Percentiles rank a stretch among this genome's conserved stretches.
phyloP scores from a whole-genome alignment of 73 alveolate genomes.

The Tetrahymena thermophila region DNA sequence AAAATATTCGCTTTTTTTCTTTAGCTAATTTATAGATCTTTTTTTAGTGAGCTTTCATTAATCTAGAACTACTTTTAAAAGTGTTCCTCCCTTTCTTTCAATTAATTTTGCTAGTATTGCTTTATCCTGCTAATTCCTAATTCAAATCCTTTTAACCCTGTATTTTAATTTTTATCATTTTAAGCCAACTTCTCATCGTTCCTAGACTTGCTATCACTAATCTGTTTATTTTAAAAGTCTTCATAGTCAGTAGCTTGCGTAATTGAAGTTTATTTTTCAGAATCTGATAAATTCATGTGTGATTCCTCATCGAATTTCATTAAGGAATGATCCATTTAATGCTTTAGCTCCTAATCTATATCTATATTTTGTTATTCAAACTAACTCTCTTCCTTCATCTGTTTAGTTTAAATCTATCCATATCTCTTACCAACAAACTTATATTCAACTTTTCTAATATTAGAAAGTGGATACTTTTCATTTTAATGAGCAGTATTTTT shows the following conservation, averaged over 20 bases:
- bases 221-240: not conserved
- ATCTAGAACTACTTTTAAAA: not conserved
- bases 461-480: not conserved
- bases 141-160: not conserved
- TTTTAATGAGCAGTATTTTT: not conserved
- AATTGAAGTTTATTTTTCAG: not conserved
- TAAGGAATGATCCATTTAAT: not conserved
- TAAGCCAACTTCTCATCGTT: not conserved
- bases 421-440: not conserved
- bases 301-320: not conserved
- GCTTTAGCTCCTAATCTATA: not conserved
- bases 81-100: not conserved
- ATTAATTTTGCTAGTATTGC: not conserved
- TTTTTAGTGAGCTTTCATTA: not conserved
- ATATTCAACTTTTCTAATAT: not conserved
- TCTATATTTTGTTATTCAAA: not conserved
- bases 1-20: not conserved
- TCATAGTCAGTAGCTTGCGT: not conserved
- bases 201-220: not conserved
- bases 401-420: not conserved
- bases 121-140: not conserved
- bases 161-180: not conserved
- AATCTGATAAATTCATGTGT: not conserved
- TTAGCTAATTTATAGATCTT: not conserved
- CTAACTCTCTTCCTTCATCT: not conserved